Evolutionary conservation across 2,329 filamentous ascomycete species (phyloP), one percentile per base, ranked within the genome.

Genomic region (Aspergillus sojae): DNA sequence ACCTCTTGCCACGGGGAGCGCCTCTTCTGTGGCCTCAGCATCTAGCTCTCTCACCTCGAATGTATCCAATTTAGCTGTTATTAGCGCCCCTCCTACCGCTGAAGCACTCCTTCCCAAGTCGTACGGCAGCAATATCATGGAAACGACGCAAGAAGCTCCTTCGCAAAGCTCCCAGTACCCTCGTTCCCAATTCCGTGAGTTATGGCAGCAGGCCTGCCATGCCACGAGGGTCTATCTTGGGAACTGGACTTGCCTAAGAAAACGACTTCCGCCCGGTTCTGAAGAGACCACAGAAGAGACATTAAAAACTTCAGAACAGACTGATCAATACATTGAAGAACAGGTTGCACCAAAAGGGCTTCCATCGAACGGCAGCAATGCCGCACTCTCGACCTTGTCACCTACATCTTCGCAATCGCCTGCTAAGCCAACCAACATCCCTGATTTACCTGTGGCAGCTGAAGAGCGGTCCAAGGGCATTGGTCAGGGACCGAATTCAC

Each of bases 191-290:
- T 52, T 71, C 58, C 60, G 63, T 39, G 63, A 67, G 45, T 64
- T 65, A 55, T 77, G 72, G 72, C 75, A 77, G 75, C 75, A 72
- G 73, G 75, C 63, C 74, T 77, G 74, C 55, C 71, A 64, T 53
- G 28, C 55, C 50, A 67, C 65, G 41, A 64, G 55, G 23, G 63
- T 56, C 30, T 62, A 68, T 36, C 64, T 66, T 57, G 65, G 62
- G 39, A 61, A 36, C 48, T 50, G 62, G 26, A 59, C 45, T 36
- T 28, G 57, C 30, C 16, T 30, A 28, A 30, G 23, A 34, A 53
- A 60, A 16, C 14, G 26, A 43, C 26, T 39, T 52, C 28, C 43
- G 36, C 19, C 19, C 36, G 21, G 19, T 9, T 28, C 32, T n/a
- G 36, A n/a, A 26, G 4, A 50, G 23, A 19, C 3, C 2, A 28